A percentile compares a stretch with the other conserved stretches of the same genome.
Conservation (phyloP, 108 stramenopile genomes). For the Nannochloropsis oceanica region DNA sequence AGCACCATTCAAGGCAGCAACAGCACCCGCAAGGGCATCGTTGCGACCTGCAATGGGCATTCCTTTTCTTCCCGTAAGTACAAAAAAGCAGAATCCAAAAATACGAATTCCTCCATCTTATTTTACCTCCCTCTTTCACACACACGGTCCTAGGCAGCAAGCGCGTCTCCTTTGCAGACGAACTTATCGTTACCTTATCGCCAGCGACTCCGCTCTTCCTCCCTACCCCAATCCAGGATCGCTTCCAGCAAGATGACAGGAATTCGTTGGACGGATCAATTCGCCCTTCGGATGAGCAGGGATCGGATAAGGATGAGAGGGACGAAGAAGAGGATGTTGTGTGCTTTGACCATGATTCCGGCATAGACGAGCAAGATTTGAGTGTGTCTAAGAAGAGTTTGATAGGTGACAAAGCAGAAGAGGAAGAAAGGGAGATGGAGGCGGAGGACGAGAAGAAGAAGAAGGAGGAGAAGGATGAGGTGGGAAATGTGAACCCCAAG, state of each 20-base stretch:
- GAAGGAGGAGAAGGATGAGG: no score
- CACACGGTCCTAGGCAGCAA: background rate
- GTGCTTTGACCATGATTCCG: background rate
- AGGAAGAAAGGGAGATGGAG: background rate
- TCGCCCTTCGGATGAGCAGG: background rate
- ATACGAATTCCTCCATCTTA: no score
- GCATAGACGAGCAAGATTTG: background rate
- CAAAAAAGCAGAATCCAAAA: no score
- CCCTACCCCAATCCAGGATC: no score
- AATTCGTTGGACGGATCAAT: background rate
- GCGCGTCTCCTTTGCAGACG: background rate
- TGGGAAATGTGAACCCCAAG: no score
- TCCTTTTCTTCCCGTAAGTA: no score
- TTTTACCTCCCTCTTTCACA: background rate
- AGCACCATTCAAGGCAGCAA: no score
- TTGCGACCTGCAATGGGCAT: no score
- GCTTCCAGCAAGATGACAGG: no score
- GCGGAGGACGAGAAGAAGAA: no score
- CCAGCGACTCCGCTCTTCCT: background rate
- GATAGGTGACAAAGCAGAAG: background rate
- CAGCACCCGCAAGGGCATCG: no score
- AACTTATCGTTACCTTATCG: background rate
- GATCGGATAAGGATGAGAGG: background rate
- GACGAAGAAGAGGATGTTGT: background rate
- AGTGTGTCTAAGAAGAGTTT: background rate